These are phyloP conservation scores for Trichophyton verrucosum DNA, from an alignment of 2,329 filamentous ascomycete species.

Conservation along the genomic window DNA sequence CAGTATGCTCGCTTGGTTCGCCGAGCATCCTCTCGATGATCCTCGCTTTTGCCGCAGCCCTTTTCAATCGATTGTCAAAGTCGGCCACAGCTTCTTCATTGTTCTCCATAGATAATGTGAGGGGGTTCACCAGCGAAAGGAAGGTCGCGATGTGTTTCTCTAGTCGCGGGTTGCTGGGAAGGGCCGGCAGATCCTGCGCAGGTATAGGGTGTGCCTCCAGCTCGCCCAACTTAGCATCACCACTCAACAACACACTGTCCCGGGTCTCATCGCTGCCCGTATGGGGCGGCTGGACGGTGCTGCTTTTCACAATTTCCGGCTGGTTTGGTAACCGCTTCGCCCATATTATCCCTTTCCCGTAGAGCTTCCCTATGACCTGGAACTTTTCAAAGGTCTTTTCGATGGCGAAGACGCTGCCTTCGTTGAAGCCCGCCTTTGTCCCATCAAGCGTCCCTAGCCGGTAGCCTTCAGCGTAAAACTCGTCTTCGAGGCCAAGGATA, in stretches of 20 bases:
- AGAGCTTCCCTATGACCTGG: slow-evolving; percentile 61
- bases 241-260: not conserved
- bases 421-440: slow-evolving; percentile 61
- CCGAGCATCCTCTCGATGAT: slow-evolving; percentile 63
- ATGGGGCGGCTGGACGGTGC: not conserved
- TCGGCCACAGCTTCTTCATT: slow-evolving; percentile 80
- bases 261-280: not conserved
- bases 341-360: slow-evolving; percentile 75
- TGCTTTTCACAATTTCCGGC: slow-evolving; percentile 9
- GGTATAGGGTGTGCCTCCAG: not conserved
- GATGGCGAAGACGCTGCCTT: slow-evolving; percentile 81
- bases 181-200: slow-evolving; percentile 3
- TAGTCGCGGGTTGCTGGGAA: slow-evolving; percentile 41
- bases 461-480: slow-evolving; percentile 76
- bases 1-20: slow-evolving; percentile 25
- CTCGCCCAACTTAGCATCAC: not conserved
- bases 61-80: slow-evolving; percentile 77
- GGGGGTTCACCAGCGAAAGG: slow-evolving; percentile 65
- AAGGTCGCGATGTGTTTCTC: slow-evolving; percentile 64
- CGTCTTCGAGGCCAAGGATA: slow-evolving; percentile 48
- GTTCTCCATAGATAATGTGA: slow-evolving; percentile 66
- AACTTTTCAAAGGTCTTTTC: slow-evolving; percentile 94
- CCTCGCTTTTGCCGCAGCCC: slow-evolving; percentile 71
- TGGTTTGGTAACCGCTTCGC: slow-evolving; percentile 49
- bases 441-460: slow-evolving; percentile 63